These are phyloP conservation scores for Boehmeria nivea DNA, from an alignment of 306 rosid species.

Conservation along the genomic window DNA sequence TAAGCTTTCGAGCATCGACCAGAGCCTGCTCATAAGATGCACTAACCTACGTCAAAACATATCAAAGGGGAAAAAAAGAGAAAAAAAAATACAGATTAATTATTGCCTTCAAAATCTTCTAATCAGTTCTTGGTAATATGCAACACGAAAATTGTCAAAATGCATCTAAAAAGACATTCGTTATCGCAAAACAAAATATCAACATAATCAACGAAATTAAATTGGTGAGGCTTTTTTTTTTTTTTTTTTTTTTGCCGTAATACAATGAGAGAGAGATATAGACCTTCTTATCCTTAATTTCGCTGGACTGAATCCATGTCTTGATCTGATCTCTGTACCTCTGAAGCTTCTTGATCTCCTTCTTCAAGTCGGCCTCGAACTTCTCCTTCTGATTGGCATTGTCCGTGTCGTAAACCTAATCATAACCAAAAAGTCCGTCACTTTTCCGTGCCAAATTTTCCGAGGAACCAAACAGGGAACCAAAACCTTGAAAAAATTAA, in stretches of 20 bases:
- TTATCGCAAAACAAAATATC: no score
- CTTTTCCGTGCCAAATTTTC: not conserved
- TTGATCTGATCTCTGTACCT: slow-evolving; percentile 91
- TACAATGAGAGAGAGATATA: slow-evolving; percentile 9
- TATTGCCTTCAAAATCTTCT: not conserved
- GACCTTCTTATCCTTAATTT: slow-evolving; percentile 96
- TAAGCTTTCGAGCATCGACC: slow-evolving; percentile 91
- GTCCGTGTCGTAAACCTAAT: slow-evolving; percentile 88
- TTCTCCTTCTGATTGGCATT: slow-evolving; percentile 99
- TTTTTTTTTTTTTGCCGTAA: no score
- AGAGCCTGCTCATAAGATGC: slow-evolving; percentile 96
- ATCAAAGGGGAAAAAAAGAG: slow-evolving; percentile 26
- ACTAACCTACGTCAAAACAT: slow-evolving; percentile 68
- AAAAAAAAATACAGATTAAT: slow-evolving; percentile 21
- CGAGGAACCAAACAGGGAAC: not conserved
- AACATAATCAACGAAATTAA: no score
- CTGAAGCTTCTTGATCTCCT: slow-evolving; percentile 97
- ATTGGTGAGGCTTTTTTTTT: no score
- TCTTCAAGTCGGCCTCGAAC: slow-evolving; percentile 96
- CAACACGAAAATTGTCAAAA: no score
- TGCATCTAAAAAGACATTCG: not conserved
- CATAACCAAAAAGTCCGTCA: not conserved
- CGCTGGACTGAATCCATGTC: slow-evolving; percentile 99
- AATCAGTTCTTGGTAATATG: slow-evolving; percentile 7
- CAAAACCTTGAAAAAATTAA: no score